Conservation (phyloP, 495 filamentous ascomycete species). For the Sordaria brevicollis region DNA sequence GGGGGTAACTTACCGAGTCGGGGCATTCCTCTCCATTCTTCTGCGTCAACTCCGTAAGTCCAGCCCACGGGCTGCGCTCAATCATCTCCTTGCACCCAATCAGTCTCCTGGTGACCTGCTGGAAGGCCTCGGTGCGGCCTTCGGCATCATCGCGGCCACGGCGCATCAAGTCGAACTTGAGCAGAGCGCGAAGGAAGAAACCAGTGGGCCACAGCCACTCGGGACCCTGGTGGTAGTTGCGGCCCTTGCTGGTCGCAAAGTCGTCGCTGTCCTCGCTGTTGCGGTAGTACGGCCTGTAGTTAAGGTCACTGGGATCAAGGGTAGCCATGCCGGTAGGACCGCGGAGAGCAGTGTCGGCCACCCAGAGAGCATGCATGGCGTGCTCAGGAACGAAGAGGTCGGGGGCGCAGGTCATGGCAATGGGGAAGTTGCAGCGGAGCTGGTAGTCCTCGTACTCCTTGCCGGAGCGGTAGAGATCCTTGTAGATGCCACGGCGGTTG, state of each 20-base stretch:
- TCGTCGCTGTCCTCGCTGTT: constrained; percentile 88
- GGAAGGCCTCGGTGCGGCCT: constrained; percentile 72
- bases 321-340: constrained; percentile 95
- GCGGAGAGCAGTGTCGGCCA: constrained; percentile 67
- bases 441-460: constrained; percentile 98
- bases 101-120: constrained; percentile 81
- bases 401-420: constrained; percentile 90
- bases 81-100: constrained; percentile 75
- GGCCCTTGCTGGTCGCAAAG: constrained; percentile 81
- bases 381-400: constrained; percentile 71
- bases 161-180: constrained; percentile 79
- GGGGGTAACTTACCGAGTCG: constrained; percentile 63
- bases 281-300: constrained; percentile 88
- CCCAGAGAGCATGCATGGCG: constrained; percentile 64
- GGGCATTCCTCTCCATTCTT: constrained; percentile 70
- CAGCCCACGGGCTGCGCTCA: constrained; percentile 70
- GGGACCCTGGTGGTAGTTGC: constrained; percentile 97
- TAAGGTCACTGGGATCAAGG: constrained; percentile 80
- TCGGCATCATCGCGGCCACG: constrained; percentile 47
- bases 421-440: constrained; percentile 84
- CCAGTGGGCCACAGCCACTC: constrained; percentile 99
- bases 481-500: constrained; percentile 92
- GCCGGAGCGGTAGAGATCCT: constrained; percentile 83
- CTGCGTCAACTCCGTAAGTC: constrained; percentile 88
- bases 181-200: constrained; percentile 81